phyloP scores from a whole-genome alignment of 352 stramenopile species.

The Proteromonas lacertae region DNA sequence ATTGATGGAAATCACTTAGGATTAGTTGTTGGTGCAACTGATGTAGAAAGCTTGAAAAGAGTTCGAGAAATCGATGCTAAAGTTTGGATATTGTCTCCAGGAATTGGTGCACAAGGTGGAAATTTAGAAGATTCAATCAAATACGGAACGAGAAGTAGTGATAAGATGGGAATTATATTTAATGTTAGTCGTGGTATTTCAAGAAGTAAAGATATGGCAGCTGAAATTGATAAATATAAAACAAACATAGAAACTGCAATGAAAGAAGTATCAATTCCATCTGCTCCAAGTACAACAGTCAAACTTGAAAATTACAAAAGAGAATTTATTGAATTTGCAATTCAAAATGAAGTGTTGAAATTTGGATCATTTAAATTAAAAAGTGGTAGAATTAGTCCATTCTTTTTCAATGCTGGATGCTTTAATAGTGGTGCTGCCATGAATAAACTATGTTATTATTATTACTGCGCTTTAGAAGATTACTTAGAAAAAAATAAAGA shows the following conservation, averaged over 20 bases:
- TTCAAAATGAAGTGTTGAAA: conserved; percentile 68
- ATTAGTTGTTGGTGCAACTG: conserved; percentile 84
- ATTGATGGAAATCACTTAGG: conserved; percentile 33
- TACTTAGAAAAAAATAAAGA: conserved; percentile 6
- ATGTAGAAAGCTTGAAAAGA: conserved; percentile 39
- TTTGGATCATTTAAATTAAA: conserved; percentile 94
- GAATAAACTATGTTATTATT: conserved; percentile 9
- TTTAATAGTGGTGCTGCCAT: conserved; percentile 2
- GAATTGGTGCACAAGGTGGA: conserved; percentile 60
- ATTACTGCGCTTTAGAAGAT: conserved; percentile 60
- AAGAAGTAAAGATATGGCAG: no score
- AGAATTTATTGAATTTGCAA: conserved; percentile 80
- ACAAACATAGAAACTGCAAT: no score
- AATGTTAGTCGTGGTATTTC: no score
- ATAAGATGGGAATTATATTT: no score
- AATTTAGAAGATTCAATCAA: conserved; percentile 1
- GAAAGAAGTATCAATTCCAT: neutral
- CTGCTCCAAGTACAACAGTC: neutral
- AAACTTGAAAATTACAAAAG: conserved; percentile 27
- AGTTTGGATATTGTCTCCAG: conserved; percentile 84
- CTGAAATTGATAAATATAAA: no score
- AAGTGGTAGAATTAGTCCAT: conserved; percentile 74
- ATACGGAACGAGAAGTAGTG: neutral
- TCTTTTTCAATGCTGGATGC: conserved; percentile 90
- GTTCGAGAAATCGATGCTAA: conserved; percentile 33